Conservation (phyloP, 1,139 yeast genomes). For the Geotrichum aggregatum region DNA sequence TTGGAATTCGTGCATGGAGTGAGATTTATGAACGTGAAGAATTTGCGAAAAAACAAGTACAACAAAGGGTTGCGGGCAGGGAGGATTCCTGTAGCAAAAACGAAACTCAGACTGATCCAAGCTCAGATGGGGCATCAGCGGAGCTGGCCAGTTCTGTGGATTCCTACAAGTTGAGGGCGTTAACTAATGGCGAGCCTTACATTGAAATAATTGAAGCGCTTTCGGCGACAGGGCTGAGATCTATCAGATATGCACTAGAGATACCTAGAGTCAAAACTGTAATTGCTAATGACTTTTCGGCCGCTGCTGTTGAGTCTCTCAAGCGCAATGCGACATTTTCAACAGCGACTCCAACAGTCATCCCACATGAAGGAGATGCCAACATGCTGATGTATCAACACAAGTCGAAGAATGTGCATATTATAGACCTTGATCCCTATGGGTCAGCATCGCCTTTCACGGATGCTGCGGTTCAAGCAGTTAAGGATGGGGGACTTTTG, state of each 20-base stretch:
- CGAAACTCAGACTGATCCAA: background rate
- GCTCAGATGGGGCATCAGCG: background rate
- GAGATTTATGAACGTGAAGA: constrained; percentile 42
- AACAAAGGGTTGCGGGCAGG: constrained; percentile 32
- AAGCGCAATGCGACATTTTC: constrained; percentile 66
- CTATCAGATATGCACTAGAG: constrained; percentile 88
- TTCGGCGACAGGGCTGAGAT: constrained; percentile 90
- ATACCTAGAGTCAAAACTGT: constrained; percentile 66
- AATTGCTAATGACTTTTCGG: constrained; percentile 81
- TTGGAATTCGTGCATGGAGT: constrained; percentile 84
- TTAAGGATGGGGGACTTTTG: constrained; percentile 76
- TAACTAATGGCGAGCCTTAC: constrained; percentile 10
- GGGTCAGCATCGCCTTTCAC: constrained; percentile 95
- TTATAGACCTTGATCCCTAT: constrained; percentile 90
- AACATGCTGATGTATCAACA: constrained; percentile 62
- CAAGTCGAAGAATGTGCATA: constrained; percentile 47
- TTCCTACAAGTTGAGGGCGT: background rate
- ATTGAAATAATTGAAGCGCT: constrained; percentile 79
- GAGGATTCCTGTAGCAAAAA: background rate
- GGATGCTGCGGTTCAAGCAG: constrained; percentile 80
- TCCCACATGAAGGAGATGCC: constrained; percentile 80
- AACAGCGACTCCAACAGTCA: constrained; percentile 50
- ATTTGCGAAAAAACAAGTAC: constrained; percentile 27
- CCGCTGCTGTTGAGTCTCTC: constrained; percentile 82
- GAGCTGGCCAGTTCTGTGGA: background rate